A percentile compares a stretch with the other conserved stretches of the same genome.
Conservation (phyloP, 257 asterid genomes). For the Solanum chaucha region DNA sequence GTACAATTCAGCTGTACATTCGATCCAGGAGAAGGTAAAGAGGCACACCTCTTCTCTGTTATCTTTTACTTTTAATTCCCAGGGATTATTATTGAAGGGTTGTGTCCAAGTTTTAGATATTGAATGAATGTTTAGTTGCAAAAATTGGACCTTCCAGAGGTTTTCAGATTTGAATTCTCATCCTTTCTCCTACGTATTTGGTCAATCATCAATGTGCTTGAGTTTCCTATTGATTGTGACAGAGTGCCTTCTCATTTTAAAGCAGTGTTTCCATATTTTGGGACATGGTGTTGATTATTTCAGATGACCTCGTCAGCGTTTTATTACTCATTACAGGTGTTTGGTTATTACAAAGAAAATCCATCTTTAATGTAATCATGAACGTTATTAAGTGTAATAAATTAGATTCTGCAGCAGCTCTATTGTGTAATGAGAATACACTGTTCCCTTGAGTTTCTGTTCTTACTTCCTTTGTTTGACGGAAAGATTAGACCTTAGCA, state of each 20-base stretch:
- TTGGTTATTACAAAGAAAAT: background rate
- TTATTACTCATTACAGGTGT: background rate
- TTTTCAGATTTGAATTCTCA: background rate
- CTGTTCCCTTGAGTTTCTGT: background rate
- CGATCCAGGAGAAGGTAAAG: conserved; percentile 96
- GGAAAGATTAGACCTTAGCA: background rate
- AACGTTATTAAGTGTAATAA: background rate
- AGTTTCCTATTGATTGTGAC: background rate
- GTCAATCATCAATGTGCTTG: background rate
- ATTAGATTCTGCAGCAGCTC: background rate
- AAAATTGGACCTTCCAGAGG: background rate
- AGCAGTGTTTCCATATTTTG: background rate
- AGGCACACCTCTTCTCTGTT: background rate
- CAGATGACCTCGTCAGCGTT: background rate
- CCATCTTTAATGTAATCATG: background rate
- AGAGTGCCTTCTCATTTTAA: background rate
- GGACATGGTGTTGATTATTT: background rate
- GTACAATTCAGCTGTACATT: conserved; percentile 91
- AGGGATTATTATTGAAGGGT: background rate
- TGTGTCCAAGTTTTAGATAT: background rate
- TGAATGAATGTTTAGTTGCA: background rate
- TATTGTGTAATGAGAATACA: background rate
- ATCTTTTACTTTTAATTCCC: background rate
- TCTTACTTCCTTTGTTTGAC: background rate
- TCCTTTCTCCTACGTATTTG: background rate